Percentiles rank a stretch among this genome's conserved stretches.
phyloP scores from a whole-genome alignment of 805 yeast genomes.

The Candida mattraensis region DNA sequence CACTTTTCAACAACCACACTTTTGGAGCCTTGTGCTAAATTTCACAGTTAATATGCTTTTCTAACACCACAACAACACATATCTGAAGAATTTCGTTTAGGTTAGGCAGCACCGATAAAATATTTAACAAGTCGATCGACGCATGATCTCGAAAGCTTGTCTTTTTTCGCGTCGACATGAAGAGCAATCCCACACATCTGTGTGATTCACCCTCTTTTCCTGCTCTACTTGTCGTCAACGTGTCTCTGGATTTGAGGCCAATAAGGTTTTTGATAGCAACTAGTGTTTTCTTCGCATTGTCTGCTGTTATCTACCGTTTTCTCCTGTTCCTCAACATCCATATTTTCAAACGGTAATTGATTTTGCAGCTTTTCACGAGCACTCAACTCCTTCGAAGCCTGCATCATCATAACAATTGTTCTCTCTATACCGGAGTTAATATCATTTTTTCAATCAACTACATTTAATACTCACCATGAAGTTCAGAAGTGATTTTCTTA shows the following conservation, averaged over 20 bases:
- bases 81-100: too few species aligned
- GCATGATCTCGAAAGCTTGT: too few species aligned
- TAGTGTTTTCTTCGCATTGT: background rate
- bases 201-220: too few species aligned
- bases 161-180: too few species aligned
- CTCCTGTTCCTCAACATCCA: constrained; percentile 2
- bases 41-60: too few species aligned
- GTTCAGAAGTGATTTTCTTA: constrained; percentile 19
- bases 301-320: background rate
- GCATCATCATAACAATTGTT: constrained; percentile 32
- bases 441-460: background rate
- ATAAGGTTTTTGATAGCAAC: constrained; percentile 16
- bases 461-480: constrained; percentile 23
- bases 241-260: constrained; percentile 17
- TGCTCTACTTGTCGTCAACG: too few species aligned
- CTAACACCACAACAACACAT: too few species aligned
- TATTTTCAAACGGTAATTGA: constrained; percentile 2
- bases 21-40: too few species aligned
- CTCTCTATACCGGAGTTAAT: constrained; percentile 15
- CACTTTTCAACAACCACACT: too few species aligned
- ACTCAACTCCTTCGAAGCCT: constrained; percentile 23
- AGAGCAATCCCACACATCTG: too few species aligned
- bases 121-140: too few species aligned
- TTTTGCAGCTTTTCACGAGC: constrained; percentile 10
- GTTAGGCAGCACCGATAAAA: too few species aligned